A percentile compares a stretch with the other conserved stretches of the same genome.
These are phyloP conservation scores for Auricularia auricula-judae DNA, from an alignment of 768 basidiomycete species.

Conservation along the genomic window DNA sequence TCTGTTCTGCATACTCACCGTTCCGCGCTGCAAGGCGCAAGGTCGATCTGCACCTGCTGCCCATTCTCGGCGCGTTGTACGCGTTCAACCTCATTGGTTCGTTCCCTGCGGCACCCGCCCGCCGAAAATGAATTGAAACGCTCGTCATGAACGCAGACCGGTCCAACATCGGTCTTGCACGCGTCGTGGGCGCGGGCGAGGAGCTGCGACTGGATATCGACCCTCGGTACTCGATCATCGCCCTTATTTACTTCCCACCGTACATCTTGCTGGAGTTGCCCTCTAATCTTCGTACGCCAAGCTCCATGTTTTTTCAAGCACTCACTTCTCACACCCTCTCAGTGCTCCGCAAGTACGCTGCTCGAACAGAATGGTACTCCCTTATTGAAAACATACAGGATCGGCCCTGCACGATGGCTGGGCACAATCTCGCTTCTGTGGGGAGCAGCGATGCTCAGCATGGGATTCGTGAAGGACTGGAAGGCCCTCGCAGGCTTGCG, in stretches of 20 bases:
- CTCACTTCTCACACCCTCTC: background rate
- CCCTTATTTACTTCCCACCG: background rate
- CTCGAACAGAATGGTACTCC: background rate
- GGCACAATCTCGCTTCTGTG: conserved; percentile 8
- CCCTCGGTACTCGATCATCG: background rate
- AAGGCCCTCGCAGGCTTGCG: conserved; percentile 16
- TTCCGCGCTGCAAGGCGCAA: background rate
- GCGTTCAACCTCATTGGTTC: conserved; percentile 9
- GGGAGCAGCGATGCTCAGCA: conserved; percentile 17
- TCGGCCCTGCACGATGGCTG: background rate
- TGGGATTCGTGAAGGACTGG: conserved; percentile 20
- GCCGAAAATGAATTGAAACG: background rate
- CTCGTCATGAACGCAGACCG: background rate
- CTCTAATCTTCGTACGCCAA: background rate
- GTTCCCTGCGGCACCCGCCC: conserved; percentile 6
- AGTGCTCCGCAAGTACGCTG: background rate
- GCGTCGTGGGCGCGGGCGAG: background rate
- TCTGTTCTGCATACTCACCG: too few relatives aligned
- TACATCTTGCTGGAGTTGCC: background rate
- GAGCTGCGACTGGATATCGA: background rate
- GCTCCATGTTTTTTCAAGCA: background rate
- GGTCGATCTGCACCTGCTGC: conserved; percentile 3
- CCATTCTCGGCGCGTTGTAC: conserved; percentile 6
- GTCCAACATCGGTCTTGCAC: background rate
- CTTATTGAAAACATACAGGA: background rate